Conservation (phyloP, 1,284 basidiomycete genomes). For the Naganishia sp. region DNA sequence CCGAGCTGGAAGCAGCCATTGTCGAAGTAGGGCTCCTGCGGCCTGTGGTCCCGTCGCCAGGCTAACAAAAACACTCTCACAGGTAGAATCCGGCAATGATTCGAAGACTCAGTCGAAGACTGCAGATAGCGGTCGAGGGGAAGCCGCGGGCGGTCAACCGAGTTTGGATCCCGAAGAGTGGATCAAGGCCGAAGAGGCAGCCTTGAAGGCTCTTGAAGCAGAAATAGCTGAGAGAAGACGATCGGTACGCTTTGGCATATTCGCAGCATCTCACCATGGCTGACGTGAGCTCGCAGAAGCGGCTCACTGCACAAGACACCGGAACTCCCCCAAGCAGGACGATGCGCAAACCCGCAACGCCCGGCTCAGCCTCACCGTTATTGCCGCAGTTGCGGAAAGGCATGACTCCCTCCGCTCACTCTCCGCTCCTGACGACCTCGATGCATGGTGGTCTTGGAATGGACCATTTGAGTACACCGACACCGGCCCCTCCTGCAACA, state of each 20-base stretch:
- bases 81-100: constrained; percentile 20
- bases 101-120: background rate
- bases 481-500: background rate
- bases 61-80: background rate
- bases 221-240: constrained; percentile 35
- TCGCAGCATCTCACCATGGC: background rate
- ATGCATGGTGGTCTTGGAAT: constrained; percentile 8
- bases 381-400: constrained; percentile 23
- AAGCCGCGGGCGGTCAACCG: constrained; percentile 1
- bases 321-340: constrained; percentile 1
- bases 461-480: constrained; percentile 16
- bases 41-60: background rate
- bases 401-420: constrained; percentile 21
- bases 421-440: constrained; percentile 24
- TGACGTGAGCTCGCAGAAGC: background rate
- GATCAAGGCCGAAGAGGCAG: constrained; percentile 49
- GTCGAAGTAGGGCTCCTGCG: constrained; percentile 37
- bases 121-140: constrained; percentile 1
- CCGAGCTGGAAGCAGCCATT: constrained; percentile 45
- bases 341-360: constrained; percentile 4
- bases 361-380: constrained; percentile 14
- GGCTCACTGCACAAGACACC: background rate
- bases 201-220: constrained; percentile 44
- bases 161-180: constrained; percentile 45
- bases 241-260: constrained; percentile 4